phyloP scores from a whole-genome alignment of 495 filamentous ascomycete genomes.

The Wilcoxina mikolae region DNA sequence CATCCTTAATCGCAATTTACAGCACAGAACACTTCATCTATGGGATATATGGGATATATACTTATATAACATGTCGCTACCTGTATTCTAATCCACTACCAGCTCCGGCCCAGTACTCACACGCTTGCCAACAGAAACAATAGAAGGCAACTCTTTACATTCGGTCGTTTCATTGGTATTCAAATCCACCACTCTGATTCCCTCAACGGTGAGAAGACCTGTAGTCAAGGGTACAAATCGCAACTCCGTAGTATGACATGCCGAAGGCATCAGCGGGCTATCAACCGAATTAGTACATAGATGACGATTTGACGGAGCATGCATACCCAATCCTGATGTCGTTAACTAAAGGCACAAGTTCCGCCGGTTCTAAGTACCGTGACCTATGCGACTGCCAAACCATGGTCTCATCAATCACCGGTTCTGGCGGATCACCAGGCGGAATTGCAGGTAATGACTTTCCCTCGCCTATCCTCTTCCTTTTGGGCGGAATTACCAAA shows the following conservation, averaged over 20 bases:
- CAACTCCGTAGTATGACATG: constrained; percentile 66
- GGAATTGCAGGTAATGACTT: constrained; percentile 42
- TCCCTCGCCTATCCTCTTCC: constrained; percentile 53
- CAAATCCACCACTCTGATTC: constrained; percentile 68
- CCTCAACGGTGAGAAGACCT: constrained; percentile 64
- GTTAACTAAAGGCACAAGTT: constrained; percentile 66
- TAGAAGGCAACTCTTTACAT: constrained; percentile 27
- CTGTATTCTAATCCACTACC: neutral
- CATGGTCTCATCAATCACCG: constrained; percentile 70
- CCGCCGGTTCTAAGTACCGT: constrained; percentile 52
- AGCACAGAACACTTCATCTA: too few species aligned
- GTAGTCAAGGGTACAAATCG: constrained; percentile 61
- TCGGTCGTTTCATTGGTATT: constrained; percentile 48
- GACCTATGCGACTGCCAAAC: constrained; percentile 70
- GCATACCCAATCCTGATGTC: constrained; percentile 69
- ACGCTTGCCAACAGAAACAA: constrained; percentile 22
- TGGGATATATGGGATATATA: too few species aligned
- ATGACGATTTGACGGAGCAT: constrained; percentile 7
- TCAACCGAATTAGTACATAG: constrained; percentile 1
- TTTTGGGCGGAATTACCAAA: constrained; percentile 61
- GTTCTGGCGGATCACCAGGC: constrained; percentile 45
- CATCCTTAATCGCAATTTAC: too few species aligned
- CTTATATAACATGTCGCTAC: too few species aligned
- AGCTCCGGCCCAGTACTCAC: neutral
- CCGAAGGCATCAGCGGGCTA: constrained; percentile 57